Percentiles rank a stretch among this genome's conserved stretches.
These are phyloP conservation scores for Hibiscus trionum DNA, from an alignment of 345 rosid genomes.

Conservation along the genomic window DNA sequence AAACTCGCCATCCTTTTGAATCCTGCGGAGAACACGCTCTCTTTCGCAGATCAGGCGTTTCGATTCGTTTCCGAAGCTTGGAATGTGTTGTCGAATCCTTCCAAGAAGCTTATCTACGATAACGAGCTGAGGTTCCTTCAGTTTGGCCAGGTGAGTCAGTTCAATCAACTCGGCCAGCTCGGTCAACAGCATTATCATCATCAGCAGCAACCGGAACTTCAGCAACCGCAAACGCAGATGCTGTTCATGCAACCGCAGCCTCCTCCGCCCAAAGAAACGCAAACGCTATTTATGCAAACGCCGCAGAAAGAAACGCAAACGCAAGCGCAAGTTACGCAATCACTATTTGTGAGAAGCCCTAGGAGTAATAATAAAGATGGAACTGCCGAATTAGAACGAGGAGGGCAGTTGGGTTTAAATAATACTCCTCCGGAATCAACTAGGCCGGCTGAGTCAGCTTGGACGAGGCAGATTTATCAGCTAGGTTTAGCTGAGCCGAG, in stretches of 20 bases:
- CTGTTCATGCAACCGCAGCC: constrained; percentile 15
- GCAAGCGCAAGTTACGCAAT: background rate
- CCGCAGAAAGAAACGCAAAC: background rate
- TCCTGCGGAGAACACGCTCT: constrained; percentile 54
- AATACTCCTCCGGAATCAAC: constrained; percentile 5
- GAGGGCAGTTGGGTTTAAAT: constrained; percentile 24
- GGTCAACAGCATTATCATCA: constrained; percentile 10
- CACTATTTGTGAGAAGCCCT: constrained; percentile 8
- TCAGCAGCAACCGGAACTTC: constrained; percentile 8
- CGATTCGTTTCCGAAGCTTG: constrained; percentile 73
- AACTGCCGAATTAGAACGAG: constrained; percentile 9
- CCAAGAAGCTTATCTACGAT: constrained; percentile 65
- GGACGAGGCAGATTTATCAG: constrained; percentile 8
- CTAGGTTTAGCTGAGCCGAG: constrained; percentile 7
- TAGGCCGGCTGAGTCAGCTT: constrained; percentile 20
- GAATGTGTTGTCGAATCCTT: constrained; percentile 61
- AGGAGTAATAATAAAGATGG: constrained; percentile 7
- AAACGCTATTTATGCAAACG: constrained; percentile 5
- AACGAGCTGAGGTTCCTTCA: constrained; percentile 61
- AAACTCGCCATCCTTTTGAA: constrained; percentile 64
- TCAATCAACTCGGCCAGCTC: constrained; percentile 28
- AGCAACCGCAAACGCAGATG: constrained; percentile 15
- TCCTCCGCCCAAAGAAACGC: constrained; percentile 10
- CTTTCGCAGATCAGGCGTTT: constrained; percentile 71
- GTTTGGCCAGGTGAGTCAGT: constrained; percentile 34